Conservation (phyloP, 2,329 filamentous ascomycete genomes). For the Exserohilum turcica region DNA sequence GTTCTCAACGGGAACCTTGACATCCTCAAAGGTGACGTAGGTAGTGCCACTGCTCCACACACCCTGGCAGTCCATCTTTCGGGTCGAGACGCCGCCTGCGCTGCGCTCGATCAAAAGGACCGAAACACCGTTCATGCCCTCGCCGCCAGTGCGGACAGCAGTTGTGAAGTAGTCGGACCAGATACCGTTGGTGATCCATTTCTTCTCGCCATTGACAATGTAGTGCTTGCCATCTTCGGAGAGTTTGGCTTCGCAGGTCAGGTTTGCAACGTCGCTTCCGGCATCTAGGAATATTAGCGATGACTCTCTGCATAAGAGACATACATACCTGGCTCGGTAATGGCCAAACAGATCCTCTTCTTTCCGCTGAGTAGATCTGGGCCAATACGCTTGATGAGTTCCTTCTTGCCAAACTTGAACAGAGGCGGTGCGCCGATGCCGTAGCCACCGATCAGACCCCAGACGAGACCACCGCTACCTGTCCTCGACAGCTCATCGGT, state of each 20-base stretch:
- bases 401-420: constrained; percentile 87
- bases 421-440: constrained; percentile 92
- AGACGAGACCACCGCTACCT: constrained; percentile 90
- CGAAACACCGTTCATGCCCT: constrained; percentile 90
- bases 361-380: constrained; percentile 88
- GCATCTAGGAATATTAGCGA: constrained; percentile 63
- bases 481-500: constrained; percentile 92
- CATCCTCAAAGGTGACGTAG: constrained; percentile 97
- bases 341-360: constrained; percentile 96
- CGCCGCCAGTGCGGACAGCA: constrained; percentile 63
- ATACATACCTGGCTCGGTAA: constrained; percentile 73
- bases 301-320: neutral
- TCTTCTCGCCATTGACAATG: constrained; percentile 99
- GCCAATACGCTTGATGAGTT: constrained; percentile 82
- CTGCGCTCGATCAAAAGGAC: constrained; percentile 90
- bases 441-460: constrained; percentile 94
- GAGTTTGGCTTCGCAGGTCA: constrained; percentile 94
- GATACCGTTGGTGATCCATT: constrained; percentile 99
- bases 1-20: constrained; percentile 99
- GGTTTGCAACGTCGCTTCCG: constrained; percentile 90
- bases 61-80: constrained; percentile 90
- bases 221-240: constrained; percentile 97
- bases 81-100: constrained; percentile 82
- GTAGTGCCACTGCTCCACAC: constrained; percentile 95
- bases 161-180: constrained; percentile 98